Evolutionary conservation across 306 rosid genomes (phyloP).

Genomic region (Castanea sativa): DNA sequence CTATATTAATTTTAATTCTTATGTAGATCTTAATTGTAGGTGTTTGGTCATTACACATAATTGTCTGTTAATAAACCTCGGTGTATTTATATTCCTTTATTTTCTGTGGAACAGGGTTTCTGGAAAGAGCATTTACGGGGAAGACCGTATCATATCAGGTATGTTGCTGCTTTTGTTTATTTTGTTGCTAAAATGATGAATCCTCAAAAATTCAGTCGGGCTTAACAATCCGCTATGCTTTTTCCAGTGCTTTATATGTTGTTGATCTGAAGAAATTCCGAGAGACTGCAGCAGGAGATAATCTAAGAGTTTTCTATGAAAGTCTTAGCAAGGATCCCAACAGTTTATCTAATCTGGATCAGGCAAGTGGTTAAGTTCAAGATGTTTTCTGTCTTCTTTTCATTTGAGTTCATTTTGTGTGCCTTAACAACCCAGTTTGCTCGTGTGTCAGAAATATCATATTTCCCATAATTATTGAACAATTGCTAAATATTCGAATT

Average conservation of each 20-base stretch:
- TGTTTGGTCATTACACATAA: background rate
- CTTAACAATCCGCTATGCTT: conserved; percentile 9
- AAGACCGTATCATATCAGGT: conserved; percentile 92
- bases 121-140: conserved; percentile 99
- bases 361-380: conserved; percentile 52
- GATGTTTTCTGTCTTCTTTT: background rate
- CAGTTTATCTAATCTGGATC: conserved; percentile 94
- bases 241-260: conserved; percentile 89
- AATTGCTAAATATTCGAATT: background rate
- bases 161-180: conserved; percentile 17
- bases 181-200: conserved; percentile 12
- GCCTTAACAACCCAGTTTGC: background rate
- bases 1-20: background rate
- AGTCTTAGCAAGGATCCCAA: conserved; percentile 99
- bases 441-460: background rate
- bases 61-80: conserved; percentile 3
- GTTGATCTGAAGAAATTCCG: conserved; percentile 93
- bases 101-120: conserved; percentile 67
- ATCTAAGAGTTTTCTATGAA: conserved; percentile 97
- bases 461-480: background rate
- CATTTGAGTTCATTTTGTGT: background rate
- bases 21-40: conserved; percentile 5
- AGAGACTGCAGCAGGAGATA: conserved; percentile 98
- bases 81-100: conserved; percentile 14
- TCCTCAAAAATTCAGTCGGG: conserved; percentile 4